Percentiles rank a stretch among this genome's conserved stretches.
These are phyloP conservation scores for Lathyrus sativus DNA, from an alignment of 306 rosid genomes.

Conservation along the genomic window DNA sequence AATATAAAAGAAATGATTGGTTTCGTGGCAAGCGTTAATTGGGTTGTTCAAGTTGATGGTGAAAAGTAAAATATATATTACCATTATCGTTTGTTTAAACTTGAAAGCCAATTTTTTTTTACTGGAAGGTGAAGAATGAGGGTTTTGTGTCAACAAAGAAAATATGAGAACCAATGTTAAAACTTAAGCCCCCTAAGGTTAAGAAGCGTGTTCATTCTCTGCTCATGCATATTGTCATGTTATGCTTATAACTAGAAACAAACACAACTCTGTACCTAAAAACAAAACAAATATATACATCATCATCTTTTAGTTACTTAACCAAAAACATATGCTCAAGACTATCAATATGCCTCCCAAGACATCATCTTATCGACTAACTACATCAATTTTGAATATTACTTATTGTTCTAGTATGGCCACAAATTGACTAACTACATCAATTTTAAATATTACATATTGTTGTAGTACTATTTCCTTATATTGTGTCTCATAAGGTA, in stretches of 20 bases:
- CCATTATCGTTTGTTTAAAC: neutral
- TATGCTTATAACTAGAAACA: neutral
- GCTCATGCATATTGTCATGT: neutral
- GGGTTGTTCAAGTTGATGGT: neutral
- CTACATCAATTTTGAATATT: too few relatives aligned
- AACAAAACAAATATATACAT: too few relatives aligned
- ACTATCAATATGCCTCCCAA: too few relatives aligned
- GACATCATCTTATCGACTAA: too few relatives aligned
- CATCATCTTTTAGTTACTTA: too few relatives aligned
- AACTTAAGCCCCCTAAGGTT: neutral
- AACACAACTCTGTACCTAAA: too few relatives aligned
- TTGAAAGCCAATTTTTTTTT: neutral
- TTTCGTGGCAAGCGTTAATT: neutral
- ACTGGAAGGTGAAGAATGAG: neutral
- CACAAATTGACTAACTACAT: too few relatives aligned
- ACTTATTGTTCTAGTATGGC: too few relatives aligned
- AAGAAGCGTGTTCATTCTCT: neutral
- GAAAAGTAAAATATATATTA: neutral
- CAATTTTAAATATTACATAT: too few relatives aligned
- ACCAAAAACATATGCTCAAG: too few relatives aligned
- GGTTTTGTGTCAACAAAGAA: neutral
- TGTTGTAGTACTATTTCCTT: too few relatives aligned
- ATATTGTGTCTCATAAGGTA: too few relatives aligned
- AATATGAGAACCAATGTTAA: neutral
- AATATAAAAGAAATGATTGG: neutral